Percentiles rank a stretch among this genome's conserved stretches.
Conservation (phyloP, 2,329 filamentous ascomycete species). For the Exophiala spinifera region DNA sequence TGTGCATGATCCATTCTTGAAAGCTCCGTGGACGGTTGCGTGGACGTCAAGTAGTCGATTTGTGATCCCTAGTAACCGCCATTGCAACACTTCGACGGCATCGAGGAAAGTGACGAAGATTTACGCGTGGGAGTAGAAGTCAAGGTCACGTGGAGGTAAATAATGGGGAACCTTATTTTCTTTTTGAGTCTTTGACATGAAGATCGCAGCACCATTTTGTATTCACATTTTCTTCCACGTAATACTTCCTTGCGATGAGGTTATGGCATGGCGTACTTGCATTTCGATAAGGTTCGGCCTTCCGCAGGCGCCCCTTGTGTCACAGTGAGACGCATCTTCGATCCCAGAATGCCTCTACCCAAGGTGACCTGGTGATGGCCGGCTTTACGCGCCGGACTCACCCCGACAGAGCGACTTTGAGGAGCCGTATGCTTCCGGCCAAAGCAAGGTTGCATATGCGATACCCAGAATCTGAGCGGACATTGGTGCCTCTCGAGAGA, state of each 20-base stretch:
- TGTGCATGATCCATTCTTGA: constrained; percentile 10
- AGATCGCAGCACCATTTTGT: too few relatives aligned
- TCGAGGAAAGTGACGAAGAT: too few relatives aligned
- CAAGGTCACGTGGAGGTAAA: too few relatives aligned
- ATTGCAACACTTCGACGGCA: too few relatives aligned
- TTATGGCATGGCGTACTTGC: too few relatives aligned
- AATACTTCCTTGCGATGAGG: too few relatives aligned
- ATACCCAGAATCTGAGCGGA: background rate
- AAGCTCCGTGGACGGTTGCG: constrained; percentile 8
- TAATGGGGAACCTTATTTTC: too few relatives aligned
- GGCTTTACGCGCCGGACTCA: constrained; percentile 14
- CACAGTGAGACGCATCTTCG: constrained; percentile 9
- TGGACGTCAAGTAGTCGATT: background rate
- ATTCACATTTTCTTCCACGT: too few relatives aligned
- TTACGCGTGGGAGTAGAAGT: too few relatives aligned
- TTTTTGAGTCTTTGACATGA: too few relatives aligned
- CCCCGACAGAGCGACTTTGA: background rate
- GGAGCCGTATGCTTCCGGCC: background rate
- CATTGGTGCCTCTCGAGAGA: constrained; percentile 14
- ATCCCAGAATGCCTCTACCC: background rate
- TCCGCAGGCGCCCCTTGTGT: background rate
- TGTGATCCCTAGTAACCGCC: background rate
- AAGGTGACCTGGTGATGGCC: constrained; percentile 20
- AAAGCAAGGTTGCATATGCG: background rate
- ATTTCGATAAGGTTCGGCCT: background rate